Base-by-base conservation (phyloP, 176 grass and related monocot genomes). In the Tuctoria greenei region DNA sequence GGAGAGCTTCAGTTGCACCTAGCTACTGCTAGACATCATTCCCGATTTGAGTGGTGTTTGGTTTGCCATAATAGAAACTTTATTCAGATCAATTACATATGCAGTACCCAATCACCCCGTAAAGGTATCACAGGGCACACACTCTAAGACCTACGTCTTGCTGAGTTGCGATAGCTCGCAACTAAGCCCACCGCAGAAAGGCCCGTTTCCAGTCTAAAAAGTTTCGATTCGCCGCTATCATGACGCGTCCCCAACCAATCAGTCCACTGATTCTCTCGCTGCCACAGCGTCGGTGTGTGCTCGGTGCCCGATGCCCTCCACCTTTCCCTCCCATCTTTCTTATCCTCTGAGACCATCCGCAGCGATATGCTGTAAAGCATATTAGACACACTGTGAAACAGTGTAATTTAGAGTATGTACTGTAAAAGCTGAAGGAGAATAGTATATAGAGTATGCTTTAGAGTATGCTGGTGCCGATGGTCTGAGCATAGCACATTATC, bases 181-280 rank as follows among this genome's bases (percentile, higher is more conserved):
- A 21, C 77, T 69, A 86, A 80, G 69, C 70, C 84, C 46, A 52
- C 65, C 10, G 31, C 59, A 66, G 78, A 57, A 82, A 87, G 20
- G 0, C 25, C 61, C 71, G 42, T 83, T 87, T 83, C n/a, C 62
- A 14, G 44, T 74, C 75, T 35, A 43, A 79, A 79, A 87, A 61
- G 80, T 26, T 42, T 35, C 9, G 69, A 69, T 83, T 76, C 66
- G 78, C 18, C 38, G 65, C 50, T 72, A 69, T 56, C 43, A 62
- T 56, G 67, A 49, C 26, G 62, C n/a, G 25, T 34, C 61, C 42
- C 36, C 68, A 59, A 87, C 67, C 78, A 41, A 67, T 73, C 79
- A 51, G 24, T 51, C 74, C 80, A 83, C 41, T 62, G 79, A 83
- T 83, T 83, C 74, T 74, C 80, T 79, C 61, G 46, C 61, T 41